Percentiles rank a stretch among this genome's conserved stretches.
These are phyloP conservation scores for Stylosanthes scabra DNA, from an alignment of 331 rosid species.

Conservation along the genomic window DNA sequence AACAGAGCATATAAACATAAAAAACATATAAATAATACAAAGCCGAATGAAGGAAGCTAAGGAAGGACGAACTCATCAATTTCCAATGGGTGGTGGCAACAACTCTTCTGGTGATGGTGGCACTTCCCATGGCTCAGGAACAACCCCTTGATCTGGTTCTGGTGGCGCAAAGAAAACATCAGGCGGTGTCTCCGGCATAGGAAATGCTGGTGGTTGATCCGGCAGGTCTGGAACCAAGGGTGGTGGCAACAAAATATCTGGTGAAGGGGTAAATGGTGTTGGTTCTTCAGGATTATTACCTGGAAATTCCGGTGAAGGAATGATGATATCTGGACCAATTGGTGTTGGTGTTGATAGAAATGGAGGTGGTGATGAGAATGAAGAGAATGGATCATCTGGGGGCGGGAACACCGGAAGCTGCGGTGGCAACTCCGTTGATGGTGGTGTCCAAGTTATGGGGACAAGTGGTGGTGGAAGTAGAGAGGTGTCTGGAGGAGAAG, in stretches of 20 bases:
- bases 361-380: slow-evolving; percentile 32
- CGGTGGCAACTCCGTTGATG: slow-evolving; percentile 18
- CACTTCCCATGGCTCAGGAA: slow-evolving; percentile 33
- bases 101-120: slow-evolving; percentile 37
- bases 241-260: slow-evolving; percentile 34
- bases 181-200: slow-evolving; percentile 33
- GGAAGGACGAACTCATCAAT: slow-evolving; percentile 29
- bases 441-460: slow-evolving; percentile 48
- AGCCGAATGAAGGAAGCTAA: neutral
- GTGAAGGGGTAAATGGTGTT: slow-evolving; percentile 42
- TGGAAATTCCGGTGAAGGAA: too few relatives aligned
- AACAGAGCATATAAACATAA: too few relatives aligned
- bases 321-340: too few relatives aligned
- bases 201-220: slow-evolving; percentile 43
- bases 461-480: slow-evolving; percentile 49
- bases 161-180: slow-evolving; percentile 29
- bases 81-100: slow-evolving; percentile 39
- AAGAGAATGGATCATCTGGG: slow-evolving; percentile 37
- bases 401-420: slow-evolving; percentile 44
- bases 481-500: slow-evolving; percentile 46
- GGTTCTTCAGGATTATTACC: too few relatives aligned
- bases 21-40: neutral
- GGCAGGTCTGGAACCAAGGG: slow-evolving; percentile 24
- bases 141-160: slow-evolving; percentile 28
- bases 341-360: too few relatives aligned